Percentiles rank a stretch among this genome's conserved stretches.
Evolutionary conservation across 1,284 basidiomycete species (phyloP).

Genomic region (Ustilago shanxiensis): DNA sequence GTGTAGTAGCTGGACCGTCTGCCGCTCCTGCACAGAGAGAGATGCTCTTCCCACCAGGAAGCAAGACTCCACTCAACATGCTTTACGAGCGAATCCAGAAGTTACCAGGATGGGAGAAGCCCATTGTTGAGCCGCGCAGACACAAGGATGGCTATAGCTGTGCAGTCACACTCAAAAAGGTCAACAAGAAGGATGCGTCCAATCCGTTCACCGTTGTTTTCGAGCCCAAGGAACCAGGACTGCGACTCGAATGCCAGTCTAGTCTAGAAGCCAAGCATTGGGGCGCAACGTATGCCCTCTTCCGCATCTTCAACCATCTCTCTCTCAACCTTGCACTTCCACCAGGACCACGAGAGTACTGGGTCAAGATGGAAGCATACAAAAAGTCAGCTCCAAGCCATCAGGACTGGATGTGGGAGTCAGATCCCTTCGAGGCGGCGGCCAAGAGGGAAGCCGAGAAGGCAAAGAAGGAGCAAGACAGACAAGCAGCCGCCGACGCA

Average conservation of each 20-base stretch:
- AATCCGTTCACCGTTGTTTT: conserved; percentile 61
- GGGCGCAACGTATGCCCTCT: conserved; percentile 70
- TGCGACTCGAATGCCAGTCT: conserved; percentile 54
- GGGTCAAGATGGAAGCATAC: conserved; percentile 63
- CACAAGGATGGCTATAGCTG: conserved; percentile 60
- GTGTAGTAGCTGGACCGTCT: conserved; percentile 10
- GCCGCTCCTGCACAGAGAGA: conserved; percentile 27
- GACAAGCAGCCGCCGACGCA: conserved; percentile 40
- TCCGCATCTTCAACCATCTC: conserved; percentile 66
- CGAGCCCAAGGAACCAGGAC: conserved; percentile 65
- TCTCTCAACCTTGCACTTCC: conserved; percentile 65
- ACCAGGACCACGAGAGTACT: conserved; percentile 68
- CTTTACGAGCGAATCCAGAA: conserved; percentile 68
- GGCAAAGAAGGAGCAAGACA: conserved; percentile 53
- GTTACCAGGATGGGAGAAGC: conserved; percentile 66
- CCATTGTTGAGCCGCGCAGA: conserved; percentile 59
- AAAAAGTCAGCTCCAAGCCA: conserved; percentile 59
- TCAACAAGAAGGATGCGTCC: conserved; percentile 66
- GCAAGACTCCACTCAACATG: conserved; percentile 69
- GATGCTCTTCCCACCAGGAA: conserved; percentile 68
- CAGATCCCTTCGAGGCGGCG: conserved; percentile 68
- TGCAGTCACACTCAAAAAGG: conserved; percentile 64
- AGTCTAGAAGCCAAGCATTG: conserved; percentile 67
- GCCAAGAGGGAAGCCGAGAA: conserved; percentile 60
- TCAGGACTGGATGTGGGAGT: conserved; percentile 65